These are phyloP conservation scores for Beauveria bassiana DNA, from an alignment of 2,329 filamentous ascomycete species.

Conservation along the genomic window DNA sequence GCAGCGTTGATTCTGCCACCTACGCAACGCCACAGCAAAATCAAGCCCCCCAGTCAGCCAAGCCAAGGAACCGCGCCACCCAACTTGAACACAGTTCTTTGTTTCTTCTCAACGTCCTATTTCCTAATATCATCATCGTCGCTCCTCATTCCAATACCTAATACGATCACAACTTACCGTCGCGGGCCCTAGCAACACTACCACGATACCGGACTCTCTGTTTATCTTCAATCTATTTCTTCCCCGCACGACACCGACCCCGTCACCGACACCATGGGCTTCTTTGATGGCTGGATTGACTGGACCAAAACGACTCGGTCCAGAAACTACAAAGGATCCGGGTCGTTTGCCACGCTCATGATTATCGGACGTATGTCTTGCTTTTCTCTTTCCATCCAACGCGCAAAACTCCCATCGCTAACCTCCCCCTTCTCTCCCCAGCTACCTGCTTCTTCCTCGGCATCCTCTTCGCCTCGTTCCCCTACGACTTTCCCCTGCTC, in stretches of 20 bases:
- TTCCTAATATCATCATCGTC: not conserved
- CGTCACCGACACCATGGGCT: conserved; percentile 6
- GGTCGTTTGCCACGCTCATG: conserved; percentile 90
- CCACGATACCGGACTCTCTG: not conserved
- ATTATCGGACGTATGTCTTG: conserved; percentile 79
- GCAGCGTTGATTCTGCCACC: not conserved
- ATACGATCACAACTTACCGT: not conserved
- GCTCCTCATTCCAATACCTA: not conserved
- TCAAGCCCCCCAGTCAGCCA: not conserved
- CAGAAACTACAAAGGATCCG: conserved; percentile 49
- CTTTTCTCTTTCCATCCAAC: not conserved
- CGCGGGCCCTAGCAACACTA: not conserved
- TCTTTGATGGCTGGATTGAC: conserved; percentile 33
- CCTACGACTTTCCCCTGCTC: conserved; percentile 88
- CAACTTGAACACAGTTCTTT: not conserved
- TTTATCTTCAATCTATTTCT: not conserved
- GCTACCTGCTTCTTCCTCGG: conserved; percentile 96
- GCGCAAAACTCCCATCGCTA: not conserved
- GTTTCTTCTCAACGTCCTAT: not conserved
- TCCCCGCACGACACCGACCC: not conserved
- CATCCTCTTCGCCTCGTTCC: conserved; percentile 92
- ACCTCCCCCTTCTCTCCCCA: conserved; percentile 25
- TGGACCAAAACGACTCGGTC: conserved; percentile 51
- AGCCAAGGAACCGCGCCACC: not conserved
- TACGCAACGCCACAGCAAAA: not conserved